Evolutionary conservation across 306 rosid species (phyloP).

Genomic region (Betula pendula): DNA sequence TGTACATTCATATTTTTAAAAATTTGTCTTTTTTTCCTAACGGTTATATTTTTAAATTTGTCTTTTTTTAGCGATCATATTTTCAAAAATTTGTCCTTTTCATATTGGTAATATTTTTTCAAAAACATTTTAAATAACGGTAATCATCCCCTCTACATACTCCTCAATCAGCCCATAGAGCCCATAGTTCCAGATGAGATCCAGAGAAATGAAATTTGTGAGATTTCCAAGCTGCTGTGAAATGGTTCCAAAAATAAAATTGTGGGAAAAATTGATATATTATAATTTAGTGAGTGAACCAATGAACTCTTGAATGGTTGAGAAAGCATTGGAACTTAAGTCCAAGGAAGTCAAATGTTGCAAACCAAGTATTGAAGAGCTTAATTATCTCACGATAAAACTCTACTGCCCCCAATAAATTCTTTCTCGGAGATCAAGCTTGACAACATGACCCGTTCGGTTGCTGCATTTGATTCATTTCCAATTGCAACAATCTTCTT

Average conservation of each 20-base stretch:
- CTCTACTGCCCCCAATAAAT: background rate
- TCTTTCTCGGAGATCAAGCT: conserved; percentile 14
- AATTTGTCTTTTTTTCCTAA: background rate
- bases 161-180: background rate
- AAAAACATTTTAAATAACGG: no score
- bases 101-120: no score
- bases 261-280: conserved; percentile 1
- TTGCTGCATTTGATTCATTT: conserved; percentile 24
- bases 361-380: background rate
- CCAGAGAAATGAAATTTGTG: conserved; percentile 14
- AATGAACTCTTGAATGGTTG: conserved; percentile 2
- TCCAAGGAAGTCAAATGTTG: conserved; percentile 3
- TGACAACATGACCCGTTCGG: conserved; percentile 22
- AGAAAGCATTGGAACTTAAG: background rate
- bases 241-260: background rate
- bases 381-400: conserved; percentile 7
- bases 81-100: no score
- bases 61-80: no score
- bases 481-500: conserved; percentile 28
- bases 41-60: background rate
- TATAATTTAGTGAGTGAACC: conserved; percentile 8
- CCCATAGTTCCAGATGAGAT: background rate
- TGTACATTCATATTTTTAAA: no score
- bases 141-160: no score
- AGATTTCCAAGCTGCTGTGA: conserved; percentile 27